These are phyloP conservation scores for Ustilago sp. DNA, from an alignment of 1,284 basidiomycete species.

Conservation along the genomic window DNA sequence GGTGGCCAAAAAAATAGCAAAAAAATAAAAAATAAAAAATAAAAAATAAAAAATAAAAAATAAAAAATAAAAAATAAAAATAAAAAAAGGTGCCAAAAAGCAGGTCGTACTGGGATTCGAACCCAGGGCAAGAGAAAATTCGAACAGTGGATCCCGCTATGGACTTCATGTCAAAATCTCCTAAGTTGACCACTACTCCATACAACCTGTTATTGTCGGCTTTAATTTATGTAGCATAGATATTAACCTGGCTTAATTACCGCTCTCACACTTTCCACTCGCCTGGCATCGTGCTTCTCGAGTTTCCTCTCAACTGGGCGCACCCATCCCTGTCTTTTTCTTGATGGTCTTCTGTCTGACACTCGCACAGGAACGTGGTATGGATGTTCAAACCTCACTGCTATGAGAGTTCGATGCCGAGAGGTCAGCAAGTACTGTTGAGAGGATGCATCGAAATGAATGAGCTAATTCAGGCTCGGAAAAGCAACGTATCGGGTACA, in stretches of 20 bases:
- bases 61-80: too few relatives aligned
- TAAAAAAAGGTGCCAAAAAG: conserved; percentile 12
- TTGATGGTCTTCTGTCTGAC: too few relatives aligned
- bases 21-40: too few relatives aligned
- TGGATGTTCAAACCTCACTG: too few relatives aligned
- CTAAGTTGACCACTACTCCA: conserved; percentile 57
- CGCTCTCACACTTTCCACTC: too few relatives aligned
- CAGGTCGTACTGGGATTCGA: conserved; percentile 53
- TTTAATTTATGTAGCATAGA: not conserved
- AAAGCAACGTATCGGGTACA: not conserved
- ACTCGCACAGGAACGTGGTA: too few relatives aligned
- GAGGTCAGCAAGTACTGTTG: too few relatives aligned
- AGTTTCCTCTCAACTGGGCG: too few relatives aligned
- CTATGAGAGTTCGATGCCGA: too few relatives aligned
- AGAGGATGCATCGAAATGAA: not conserved
- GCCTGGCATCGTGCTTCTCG: too few relatives aligned
- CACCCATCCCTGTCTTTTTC: too few relatives aligned
- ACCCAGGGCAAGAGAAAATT: conserved; percentile 50
- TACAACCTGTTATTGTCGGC: conserved; percentile 21
- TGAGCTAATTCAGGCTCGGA: conserved; percentile 1
- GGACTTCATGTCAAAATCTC: conserved; percentile 36
- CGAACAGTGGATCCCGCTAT: not conserved
- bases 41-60: too few relatives aligned
- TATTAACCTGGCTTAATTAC: not conserved
- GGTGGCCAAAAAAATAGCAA: not conserved